Evolutionary conservation across 2,329 filamentous ascomycete genomes (phyloP).

Genomic region (Exophiala dermatitidis): DNA sequence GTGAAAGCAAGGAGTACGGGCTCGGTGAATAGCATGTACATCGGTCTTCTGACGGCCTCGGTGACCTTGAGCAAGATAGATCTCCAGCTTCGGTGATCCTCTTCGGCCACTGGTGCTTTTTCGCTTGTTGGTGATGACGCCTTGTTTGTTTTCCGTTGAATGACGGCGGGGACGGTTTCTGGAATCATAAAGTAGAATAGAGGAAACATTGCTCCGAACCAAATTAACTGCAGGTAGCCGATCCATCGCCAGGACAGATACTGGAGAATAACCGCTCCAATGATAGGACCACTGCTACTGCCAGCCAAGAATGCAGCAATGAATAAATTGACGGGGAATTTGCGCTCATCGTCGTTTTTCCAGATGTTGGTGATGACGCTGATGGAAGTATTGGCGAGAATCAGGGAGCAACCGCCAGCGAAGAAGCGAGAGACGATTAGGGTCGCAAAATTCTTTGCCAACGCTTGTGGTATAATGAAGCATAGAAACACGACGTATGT

Average conservation of each 20-base stretch:
- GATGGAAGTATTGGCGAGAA: conserved; percentile 27
- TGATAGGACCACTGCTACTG: conserved; percentile 20
- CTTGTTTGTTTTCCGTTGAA: not conserved
- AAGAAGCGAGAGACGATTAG: conserved; percentile 28
- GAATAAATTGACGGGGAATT: conserved; percentile 17
- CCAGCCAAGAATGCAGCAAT: conserved; percentile 18
- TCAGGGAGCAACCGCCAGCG: conserved; percentile 28
- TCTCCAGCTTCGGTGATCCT: conserved; percentile 10
- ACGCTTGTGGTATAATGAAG: conserved; percentile 26
- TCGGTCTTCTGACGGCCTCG: conserved; percentile 30
- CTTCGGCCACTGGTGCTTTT: too few relatives aligned
- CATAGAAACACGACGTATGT: conserved; percentile 29
- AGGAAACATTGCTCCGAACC: conserved; percentile 39
- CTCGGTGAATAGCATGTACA: conserved; percentile 43
- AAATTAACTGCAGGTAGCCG: conserved; percentile 33
- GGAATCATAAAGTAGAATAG: conserved; percentile 37
- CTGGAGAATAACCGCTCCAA: conserved; percentile 17
- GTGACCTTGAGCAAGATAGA: conserved; percentile 31
- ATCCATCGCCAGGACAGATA: conserved; percentile 23
- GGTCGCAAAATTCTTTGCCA: conserved; percentile 26
- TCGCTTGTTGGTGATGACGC: not conserved
- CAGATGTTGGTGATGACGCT: conserved; percentile 30
- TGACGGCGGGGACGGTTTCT: conserved; percentile 31
- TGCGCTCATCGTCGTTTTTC: conserved; percentile 26
- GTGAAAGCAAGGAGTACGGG: conserved; percentile 44